Evolutionary conservation across 805 yeast species (phyloP), one percentile per base, ranked within the genome.

Genomic region (Zygoascus bituminiphila): DNA sequence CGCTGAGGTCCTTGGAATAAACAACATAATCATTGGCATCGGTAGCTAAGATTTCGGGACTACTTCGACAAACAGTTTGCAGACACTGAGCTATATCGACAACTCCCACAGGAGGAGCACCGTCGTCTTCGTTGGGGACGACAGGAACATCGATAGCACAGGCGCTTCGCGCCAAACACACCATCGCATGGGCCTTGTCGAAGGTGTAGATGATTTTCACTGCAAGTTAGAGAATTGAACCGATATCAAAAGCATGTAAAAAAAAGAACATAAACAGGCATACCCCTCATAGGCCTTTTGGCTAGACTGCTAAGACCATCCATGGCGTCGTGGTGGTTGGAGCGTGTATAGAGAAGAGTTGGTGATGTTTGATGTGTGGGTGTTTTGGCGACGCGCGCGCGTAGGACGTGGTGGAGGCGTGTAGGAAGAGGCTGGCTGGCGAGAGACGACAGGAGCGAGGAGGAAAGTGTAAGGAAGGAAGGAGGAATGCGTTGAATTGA

Each of bases 151-250:
- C 46, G 44, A 51, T 42, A 39, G 51, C 15, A 37, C 52, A 4
- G 44, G 47, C 22, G 51, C 66, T 47, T 51, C 69, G 51, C 17
- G 69, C 70, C 25, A 68, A 56, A 48, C 63, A 67, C 40, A 60
- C 55, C 24, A 63, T 64, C 20, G 55, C 33, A 38, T 62, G 66
- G 15, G 54, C 53, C 48, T 58, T 54, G 51, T 62, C 67, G 43
- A 65, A 60, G 14, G 72, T 65, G 55, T 68, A 68, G 10, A 68
- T 56, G 40, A 68, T 62, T 50, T 68, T 68, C 47, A 68, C 66
- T 26, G 17, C 3, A 14, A 29, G 22, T 26, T 21, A 33, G 39
- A 14, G 17, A n/a, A 29, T 7, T 6, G 8, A n/a, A n/a, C n/a
- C n/a, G n/a, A n/a, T n/a, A n/a, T n/a, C n/a, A n/a, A n/a, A n/a